Evolutionary conservation across 2,329 filamentous ascomycete species (phyloP).

Genomic region (Hypoxylon sp.): DNA sequence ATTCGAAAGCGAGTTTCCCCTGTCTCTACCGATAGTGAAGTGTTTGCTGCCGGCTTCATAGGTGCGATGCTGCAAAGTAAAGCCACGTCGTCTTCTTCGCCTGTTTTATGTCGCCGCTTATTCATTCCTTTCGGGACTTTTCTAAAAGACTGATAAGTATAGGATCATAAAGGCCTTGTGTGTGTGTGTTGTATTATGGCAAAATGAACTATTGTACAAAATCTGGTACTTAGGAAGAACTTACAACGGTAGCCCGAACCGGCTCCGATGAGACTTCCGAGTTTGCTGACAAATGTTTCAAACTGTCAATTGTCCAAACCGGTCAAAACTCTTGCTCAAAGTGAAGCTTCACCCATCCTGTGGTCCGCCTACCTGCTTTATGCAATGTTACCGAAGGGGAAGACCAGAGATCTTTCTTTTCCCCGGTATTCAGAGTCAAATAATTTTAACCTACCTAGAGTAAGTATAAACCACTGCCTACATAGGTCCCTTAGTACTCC

Average conservation of each 20-base stretch:
- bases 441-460: not conserved
- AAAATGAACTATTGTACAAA: too few relatives aligned
- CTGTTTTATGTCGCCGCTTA: not conserved
- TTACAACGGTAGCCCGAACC: constrained; percentile 10
- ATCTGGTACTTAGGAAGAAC: constrained; percentile 3
- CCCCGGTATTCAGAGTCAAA: not conserved
- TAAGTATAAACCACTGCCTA: not conserved
- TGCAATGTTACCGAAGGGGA: not conserved
- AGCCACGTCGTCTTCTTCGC: too few relatives aligned
- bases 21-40: constrained; percentile 5
- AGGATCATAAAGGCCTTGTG: not conserved
- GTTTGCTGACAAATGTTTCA: constrained; percentile 16
- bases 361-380: not conserved
- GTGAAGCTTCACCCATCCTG: not conserved
- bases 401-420: not conserved
- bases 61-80: not conserved
- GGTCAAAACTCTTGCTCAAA: not conserved
- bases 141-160: not conserved
- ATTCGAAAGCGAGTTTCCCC: not conserved
- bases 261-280: constrained; percentile 13
- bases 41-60: not conserved
- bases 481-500: not conserved
- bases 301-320: not conserved
- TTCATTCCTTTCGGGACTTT: not conserved
- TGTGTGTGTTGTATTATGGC: too few relatives aligned